phyloP scores from a whole-genome alignment of 1,284 basidiomycete genomes.

The Marasmius fiardii region DNA sequence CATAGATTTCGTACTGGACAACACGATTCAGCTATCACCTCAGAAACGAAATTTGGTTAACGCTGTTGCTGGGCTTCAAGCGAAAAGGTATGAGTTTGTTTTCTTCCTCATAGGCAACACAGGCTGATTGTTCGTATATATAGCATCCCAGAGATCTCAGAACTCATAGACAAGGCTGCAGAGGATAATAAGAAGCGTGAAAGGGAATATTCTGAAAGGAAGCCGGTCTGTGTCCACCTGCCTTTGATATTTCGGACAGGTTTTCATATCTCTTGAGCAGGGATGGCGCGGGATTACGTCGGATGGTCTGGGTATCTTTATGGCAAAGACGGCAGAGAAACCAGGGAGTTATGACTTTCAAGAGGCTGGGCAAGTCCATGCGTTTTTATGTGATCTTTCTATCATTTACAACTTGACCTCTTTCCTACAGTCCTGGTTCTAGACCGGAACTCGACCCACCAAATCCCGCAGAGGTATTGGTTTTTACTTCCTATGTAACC shows the following conservation, averaged over 20 bases:
- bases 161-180: background rate
- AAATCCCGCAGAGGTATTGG: conserved; percentile 3
- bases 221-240: background rate
- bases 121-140: background rate
- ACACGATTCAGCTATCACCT: background rate
- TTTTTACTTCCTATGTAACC: background rate
- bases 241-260: too few species aligned
- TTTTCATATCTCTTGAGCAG: background rate
- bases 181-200: background rate
- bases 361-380: background rate
- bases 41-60: background rate
- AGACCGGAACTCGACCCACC: conserved; percentile 4
- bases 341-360: conserved; percentile 6
- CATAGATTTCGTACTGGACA: conserved; percentile 8
- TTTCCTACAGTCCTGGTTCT: conserved; percentile 3
- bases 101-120: too few species aligned
- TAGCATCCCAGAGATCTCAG: background rate
- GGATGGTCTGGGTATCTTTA: background rate
- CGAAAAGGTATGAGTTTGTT: background rate
- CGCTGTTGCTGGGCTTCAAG: background rate
- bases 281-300: background rate
- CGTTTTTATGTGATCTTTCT: background rate
- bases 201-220: too few species aligned
- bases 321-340: background rate
- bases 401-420: background rate